phyloP scores from a whole-genome alignment of 106 monocot genomes.

The Xerophyta viscosa region DNA sequence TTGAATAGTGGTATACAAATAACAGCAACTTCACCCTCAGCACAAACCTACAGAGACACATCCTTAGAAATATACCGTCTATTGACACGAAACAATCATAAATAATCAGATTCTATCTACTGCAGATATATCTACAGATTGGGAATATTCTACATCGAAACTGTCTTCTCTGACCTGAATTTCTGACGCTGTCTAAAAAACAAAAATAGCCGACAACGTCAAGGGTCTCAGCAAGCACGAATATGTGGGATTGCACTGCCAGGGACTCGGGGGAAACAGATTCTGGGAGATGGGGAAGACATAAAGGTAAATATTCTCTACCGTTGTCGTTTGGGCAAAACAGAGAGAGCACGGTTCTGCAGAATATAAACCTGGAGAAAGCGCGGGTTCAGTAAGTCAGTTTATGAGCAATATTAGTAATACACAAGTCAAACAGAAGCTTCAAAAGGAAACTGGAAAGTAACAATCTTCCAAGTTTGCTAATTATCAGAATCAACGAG shows the following conservation, averaged over 20 bases:
- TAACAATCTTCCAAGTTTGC: too few relatives aligned
- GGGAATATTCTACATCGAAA: background rate
- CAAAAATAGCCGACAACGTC: slow-evolving; percentile 3
- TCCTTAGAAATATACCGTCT: too few relatives aligned
- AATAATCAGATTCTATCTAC: slow-evolving; percentile 1
- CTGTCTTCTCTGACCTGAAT: background rate
- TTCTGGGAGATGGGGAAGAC: slow-evolving; percentile 5
- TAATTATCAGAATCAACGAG: too few relatives aligned
- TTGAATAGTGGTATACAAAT: too few relatives aligned
- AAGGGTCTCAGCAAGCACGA: slow-evolving; percentile 1
- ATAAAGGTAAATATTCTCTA: background rate
- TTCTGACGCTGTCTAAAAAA: background rate
- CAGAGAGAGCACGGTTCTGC: slow-evolving; percentile 4
- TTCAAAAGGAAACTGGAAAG: too few relatives aligned
- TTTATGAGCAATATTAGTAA: too few relatives aligned
- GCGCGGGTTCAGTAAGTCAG: too few relatives aligned
- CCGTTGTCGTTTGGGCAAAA: background rate
- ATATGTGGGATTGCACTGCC: background rate
- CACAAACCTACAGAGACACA: too few relatives aligned
- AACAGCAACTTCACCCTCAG: too few relatives aligned
- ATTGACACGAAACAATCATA: background rate
- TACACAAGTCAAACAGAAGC: too few relatives aligned
- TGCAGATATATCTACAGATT: background rate
- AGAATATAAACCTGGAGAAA: slow-evolving; percentile 10
- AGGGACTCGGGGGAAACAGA: slow-evolving; percentile 4